A percentile compares a stretch with the other conserved stretches of the same genome.
Evolutionary conservation across 495 filamentous ascomycete species (phyloP).

Genomic region (Penicillium goetzii): DNA sequence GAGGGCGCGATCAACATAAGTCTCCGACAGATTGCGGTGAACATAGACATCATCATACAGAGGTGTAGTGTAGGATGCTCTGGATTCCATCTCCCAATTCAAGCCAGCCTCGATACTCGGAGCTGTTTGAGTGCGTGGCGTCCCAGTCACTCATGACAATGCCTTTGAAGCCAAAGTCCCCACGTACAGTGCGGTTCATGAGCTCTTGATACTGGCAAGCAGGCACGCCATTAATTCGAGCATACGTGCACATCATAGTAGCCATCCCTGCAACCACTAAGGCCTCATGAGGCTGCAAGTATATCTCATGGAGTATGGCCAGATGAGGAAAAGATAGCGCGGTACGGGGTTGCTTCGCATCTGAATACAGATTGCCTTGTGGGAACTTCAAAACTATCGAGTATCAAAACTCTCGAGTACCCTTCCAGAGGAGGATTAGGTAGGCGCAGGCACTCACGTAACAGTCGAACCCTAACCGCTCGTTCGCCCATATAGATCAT

Average conservation of each 20-base stretch:
- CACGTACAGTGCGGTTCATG: neutral
- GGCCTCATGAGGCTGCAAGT: neutral
- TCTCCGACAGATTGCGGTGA: neutral
- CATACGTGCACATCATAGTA: neutral
- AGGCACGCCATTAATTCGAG: neutral
- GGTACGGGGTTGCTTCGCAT: neutral
- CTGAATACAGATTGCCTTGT: neutral
- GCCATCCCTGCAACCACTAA: neutral
- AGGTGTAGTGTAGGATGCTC: neutral
- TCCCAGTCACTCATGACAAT: neutral
- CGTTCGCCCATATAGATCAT: neutral
- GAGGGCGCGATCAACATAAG: neutral
- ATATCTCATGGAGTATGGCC: neutral
- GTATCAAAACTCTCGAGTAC: neutral
- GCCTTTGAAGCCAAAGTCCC: neutral
- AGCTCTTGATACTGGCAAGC: neutral
- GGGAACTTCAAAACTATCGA: neutral
- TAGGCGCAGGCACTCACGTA: neutral
- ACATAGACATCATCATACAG: neutral
- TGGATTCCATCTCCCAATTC: neutral
- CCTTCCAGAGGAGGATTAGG: neutral
- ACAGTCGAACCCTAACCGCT: neutral
- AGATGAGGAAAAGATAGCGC: neutral
- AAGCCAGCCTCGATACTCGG: neutral
- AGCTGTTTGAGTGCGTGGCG: neutral